Conservation (phyloP, 805 yeast genomes). For the Yamadazyma insecticola region DNA sequence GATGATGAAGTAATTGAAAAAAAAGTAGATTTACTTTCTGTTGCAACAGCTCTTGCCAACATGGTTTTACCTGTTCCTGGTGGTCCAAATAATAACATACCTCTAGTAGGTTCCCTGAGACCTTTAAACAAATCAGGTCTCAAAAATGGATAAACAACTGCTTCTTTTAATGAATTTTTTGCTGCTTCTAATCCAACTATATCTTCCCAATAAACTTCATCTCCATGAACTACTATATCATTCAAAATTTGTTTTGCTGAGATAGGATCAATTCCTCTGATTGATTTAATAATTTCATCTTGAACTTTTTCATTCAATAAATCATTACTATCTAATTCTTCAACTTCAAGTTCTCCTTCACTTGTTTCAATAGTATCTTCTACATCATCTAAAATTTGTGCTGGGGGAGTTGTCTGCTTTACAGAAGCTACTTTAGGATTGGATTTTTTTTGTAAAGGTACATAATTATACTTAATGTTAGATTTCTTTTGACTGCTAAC, state of each 20-base stretch:
- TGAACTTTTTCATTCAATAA: constrained; percentile 23
- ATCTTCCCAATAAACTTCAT: constrained; percentile 91
- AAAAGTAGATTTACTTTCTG: constrained; percentile 89
- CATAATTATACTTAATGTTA: constrained; percentile 30
- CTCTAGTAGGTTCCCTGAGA: constrained; percentile 88
- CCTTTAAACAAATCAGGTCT: constrained; percentile 92
- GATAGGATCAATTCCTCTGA: constrained; percentile 68
- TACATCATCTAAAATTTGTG: constrained; percentile 2
- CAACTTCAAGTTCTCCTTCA: constrained; percentile 14
- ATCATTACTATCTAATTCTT: constrained; percentile 20
- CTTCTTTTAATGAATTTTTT: constrained; percentile 82
- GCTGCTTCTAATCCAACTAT: constrained; percentile 91
- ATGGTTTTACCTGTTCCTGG: constrained; percentile 99
- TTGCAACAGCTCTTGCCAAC: constrained; percentile 96
- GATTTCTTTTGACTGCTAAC: constrained; percentile 15
- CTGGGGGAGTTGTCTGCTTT: constrained; percentile 5
- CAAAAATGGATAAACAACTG: constrained; percentile 92
- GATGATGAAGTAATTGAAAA: constrained; percentile 85
- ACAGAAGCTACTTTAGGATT: constrained; percentile 4
- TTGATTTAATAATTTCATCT: constrained; percentile 38
- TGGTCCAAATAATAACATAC: constrained; percentile 96
- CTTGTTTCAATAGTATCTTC: constrained; percentile 12
- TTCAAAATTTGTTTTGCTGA: constrained; percentile 83
- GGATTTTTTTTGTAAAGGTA: constrained; percentile 9
- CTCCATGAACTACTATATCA: constrained; percentile 86